Base-by-base conservation (phyloP, 768 basidiomycete genomes). In the Panaeolus papilionaceus region DNA sequence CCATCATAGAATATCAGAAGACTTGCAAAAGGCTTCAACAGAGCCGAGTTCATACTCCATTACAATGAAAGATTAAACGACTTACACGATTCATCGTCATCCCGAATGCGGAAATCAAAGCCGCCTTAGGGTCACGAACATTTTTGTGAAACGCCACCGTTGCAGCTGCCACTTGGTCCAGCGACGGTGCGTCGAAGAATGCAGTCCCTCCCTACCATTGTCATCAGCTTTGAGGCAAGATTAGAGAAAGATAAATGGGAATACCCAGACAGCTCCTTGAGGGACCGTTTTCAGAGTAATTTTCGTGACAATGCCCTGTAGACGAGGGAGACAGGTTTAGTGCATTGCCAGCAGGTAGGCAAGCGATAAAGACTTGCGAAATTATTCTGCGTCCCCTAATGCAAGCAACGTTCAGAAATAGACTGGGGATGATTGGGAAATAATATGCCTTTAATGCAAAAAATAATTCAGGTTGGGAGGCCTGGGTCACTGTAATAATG, bases 1-100 rank as follows among this genome's bases (percentile, higher is more conserved):
- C 69, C 85, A 70, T 91, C 85, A 70, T 91, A 90, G 75, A 91
- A 91, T 26, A 90, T 63, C 3, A 86, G 63, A 9, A 77, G 72
- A 1, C 73, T 54, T 67, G 70, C 71, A 70, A 63, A 0, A 51
- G 20, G 38, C 38, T 23, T 23, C 58, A 28, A 68, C 33, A 40
- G 33, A 14, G 16, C 9, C 16, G 38, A 39, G 33, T 11, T 40
- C 40, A 42, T 61, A 20, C 38, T 8, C 14, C 11, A 8, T 16
- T 4, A 8, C 38, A 23, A 38, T 5, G 16, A 3, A 11, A 3
- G 9, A 18, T 9, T 4, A 62, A 18, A 10, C 23, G 14, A 45
- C 26, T 8, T 79, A 16, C 65, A 85, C 86, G 74, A 75, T 61
- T 28, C 77, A 77, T 67, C 2, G 8, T 14, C 10, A 28, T 28